phyloP scores from a whole-genome alignment of 805 yeast genomes.

The Wickerhamiella parazyma region DNA sequence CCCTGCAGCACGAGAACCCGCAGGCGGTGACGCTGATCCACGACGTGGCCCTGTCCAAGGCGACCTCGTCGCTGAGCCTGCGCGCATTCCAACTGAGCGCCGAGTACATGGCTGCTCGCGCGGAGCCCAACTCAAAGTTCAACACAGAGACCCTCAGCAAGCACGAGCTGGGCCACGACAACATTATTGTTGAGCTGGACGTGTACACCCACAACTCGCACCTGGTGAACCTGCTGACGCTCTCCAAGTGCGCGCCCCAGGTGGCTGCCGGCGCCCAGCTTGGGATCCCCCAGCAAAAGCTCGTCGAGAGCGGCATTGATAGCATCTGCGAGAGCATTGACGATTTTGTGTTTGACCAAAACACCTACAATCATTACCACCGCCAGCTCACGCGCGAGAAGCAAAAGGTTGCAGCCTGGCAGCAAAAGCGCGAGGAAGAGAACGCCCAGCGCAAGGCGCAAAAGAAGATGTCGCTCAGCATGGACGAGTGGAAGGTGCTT shows the following conservation, averaged over 20 bases:
- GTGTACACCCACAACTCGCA: slow-evolving; percentile 53
- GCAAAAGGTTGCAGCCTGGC: slow-evolving; percentile 61
- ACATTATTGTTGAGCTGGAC: slow-evolving; percentile 61
- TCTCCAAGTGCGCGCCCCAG: slow-evolving; percentile 11
- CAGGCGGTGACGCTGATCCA: slow-evolving; percentile 42
- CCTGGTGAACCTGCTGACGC: slow-evolving; percentile 44
- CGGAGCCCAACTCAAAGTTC: slow-evolving; percentile 41
- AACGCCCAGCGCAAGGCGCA: slow-evolving; percentile 45
- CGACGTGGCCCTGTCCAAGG: slow-evolving; percentile 48
- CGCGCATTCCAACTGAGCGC: slow-evolving; percentile 57
- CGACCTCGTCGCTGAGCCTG: slow-evolving; percentile 47
- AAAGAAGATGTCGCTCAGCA: slow-evolving; percentile 36
- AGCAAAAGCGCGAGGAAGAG: slow-evolving; percentile 51
- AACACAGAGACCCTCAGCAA: slow-evolving; percentile 48
- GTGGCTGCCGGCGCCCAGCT: slow-evolving; percentile 23
- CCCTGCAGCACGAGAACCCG: slow-evolving; percentile 44
- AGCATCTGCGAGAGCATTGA: slow-evolving; percentile 56
- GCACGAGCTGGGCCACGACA: slow-evolving; percentile 47
- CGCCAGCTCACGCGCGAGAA: slow-evolving; percentile 59
- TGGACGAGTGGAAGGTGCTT: slow-evolving; percentile 51
- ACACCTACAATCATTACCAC: slow-evolving; percentile 69
- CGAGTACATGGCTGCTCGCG: slow-evolving; percentile 40
- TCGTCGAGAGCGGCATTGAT: slow-evolving; percentile 38
- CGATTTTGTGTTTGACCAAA: slow-evolving; percentile 63
- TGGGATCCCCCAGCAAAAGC: slow-evolving; percentile 31